phyloP scores from a whole-genome alignment of 768 basidiomycete species.

The Termitomyces sp. region DNA sequence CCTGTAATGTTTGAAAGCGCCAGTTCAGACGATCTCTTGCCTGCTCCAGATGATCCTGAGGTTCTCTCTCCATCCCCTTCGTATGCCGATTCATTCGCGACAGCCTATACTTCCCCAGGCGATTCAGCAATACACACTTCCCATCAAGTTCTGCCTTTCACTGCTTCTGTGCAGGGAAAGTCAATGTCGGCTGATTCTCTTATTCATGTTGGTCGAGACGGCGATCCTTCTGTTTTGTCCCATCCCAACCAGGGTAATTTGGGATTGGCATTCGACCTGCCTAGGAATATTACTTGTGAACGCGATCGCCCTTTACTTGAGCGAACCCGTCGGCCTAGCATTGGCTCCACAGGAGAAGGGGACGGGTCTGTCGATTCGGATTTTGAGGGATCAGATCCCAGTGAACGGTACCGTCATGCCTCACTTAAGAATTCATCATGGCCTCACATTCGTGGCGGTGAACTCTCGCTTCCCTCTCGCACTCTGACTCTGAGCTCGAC shows the following conservation, averaged over 20 bases:
- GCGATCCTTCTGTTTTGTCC: conserved; percentile 28
- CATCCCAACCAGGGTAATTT: conserved; percentile 39
- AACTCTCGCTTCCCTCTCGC: conserved; percentile 62
- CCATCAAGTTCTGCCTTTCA: conserved; percentile 26
- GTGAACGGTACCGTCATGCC: conserved; percentile 44
- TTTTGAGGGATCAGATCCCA: conserved; percentile 49
- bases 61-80: conserved; percentile 30
- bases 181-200: conserved; percentile 81
- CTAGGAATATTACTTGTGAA: conserved; percentile 24
- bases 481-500: conserved; percentile 39
- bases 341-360: conserved; percentile 46
- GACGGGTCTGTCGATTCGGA: conserved; percentile 49
- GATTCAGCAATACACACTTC: conserved; percentile 22
- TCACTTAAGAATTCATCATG: conserved; percentile 48
- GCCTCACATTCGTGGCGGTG: conserved; percentile 50
- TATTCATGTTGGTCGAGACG: conserved; percentile 43
- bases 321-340: conserved; percentile 55
- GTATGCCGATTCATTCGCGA: conserved; percentile 41
- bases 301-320: conserved; percentile 29
- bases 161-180: conserved; percentile 44
- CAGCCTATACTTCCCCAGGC: conserved; percentile 40
- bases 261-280: conserved; percentile 32
- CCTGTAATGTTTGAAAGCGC: not conserved
- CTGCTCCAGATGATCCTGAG: conserved; percentile 9
- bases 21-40: not conserved